Evolutionary conservation across 2,329 filamentous ascomycete genomes (phyloP).

Genomic region (Alternaria panax): DNA sequence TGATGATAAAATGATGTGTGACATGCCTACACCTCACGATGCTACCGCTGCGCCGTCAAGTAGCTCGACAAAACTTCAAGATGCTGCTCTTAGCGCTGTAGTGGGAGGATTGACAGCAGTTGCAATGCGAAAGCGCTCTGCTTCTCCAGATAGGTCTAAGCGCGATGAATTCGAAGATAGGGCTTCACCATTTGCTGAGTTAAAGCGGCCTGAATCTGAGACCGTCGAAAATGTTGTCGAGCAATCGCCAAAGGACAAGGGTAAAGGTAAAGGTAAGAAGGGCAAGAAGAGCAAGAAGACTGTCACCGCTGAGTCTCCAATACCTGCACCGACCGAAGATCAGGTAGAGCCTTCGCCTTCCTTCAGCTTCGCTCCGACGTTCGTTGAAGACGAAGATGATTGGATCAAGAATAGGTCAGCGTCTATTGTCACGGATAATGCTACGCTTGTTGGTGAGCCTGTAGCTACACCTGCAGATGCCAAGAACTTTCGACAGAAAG

Average conservation of each 20-base stretch:
- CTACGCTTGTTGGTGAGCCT: slow-evolving; percentile 43
- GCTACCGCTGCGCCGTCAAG: slow-evolving; percentile 28
- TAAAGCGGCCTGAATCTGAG: slow-evolving; percentile 9
- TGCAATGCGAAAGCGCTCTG: slow-evolving; percentile 22
- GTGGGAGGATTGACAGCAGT: slow-evolving; percentile 36
- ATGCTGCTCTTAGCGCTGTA: slow-evolving; percentile 38
- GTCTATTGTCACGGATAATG: slow-evolving; percentile 39
- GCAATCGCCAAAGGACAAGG: slow-evolving; percentile 28
- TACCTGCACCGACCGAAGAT: slow-evolving; percentile 11
- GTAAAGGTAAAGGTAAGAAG: slow-evolving; percentile 37
- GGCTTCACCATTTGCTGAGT: slow-evolving; percentile 12
- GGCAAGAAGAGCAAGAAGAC: slow-evolving; percentile 42
- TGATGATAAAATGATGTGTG: slow-evolving; percentile 37
- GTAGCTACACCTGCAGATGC: slow-evolving; percentile 12
- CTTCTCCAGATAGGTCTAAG: slow-evolving; percentile 23
- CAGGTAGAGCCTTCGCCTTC: slow-evolving; percentile 6
- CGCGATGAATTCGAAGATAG: slow-evolving; percentile 25
- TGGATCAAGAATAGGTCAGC: slow-evolving; percentile 38
- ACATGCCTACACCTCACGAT: slow-evolving; percentile 13
- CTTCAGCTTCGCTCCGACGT: slow-evolving; percentile 32
- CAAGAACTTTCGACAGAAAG: slow-evolving; percentile 40
- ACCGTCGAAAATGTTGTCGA: slow-evolving; percentile 16
- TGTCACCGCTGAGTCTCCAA: slow-evolving; percentile 10
- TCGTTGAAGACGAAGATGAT: slow-evolving; percentile 42
- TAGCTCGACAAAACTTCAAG: slow-evolving; percentile 36